Conservation (phyloP, 371 early-diverging fungal species). For the Agmasoma carcini region DNA sequence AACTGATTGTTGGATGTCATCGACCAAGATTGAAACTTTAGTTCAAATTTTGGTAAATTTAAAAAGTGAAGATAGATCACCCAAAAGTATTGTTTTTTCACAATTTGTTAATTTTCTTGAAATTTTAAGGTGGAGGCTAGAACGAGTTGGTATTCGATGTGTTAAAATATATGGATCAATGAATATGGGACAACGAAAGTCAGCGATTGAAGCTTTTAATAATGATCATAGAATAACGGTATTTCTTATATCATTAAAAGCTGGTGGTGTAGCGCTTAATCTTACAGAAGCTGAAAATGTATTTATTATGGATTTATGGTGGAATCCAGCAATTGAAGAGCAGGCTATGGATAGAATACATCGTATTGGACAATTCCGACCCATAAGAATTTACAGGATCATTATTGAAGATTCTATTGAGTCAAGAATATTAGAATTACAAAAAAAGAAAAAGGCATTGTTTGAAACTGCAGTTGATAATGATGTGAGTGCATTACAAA, state of each 20-base stretch:
- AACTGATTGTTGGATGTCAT: constrained; percentile 27
- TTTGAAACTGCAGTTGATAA: constrained; percentile 72
- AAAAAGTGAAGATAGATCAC: constrained; percentile 62
- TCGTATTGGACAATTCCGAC: constrained; percentile 67
- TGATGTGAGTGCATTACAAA: constrained; percentile 31
- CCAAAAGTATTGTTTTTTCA: constrained; percentile 70
- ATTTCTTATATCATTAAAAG: constrained; percentile 66
- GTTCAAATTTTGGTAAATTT: constrained; percentile 68
- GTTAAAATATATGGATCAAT: constrained; percentile 80
- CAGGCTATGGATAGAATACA: constrained; percentile 74
- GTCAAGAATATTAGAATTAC: constrained; percentile 70
- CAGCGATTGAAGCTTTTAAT: constrained; percentile 62
- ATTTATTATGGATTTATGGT: constrained; percentile 72
- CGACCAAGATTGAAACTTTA: constrained; percentile 71
- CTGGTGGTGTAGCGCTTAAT: constrained; percentile 86
- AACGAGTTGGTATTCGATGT: constrained; percentile 70
- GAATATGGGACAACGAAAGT: constrained; percentile 65
- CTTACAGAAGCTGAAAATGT: constrained; percentile 77
- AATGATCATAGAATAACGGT: constrained; percentile 59
- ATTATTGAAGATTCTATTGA: constrained; percentile 87
- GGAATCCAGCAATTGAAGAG: constrained; percentile 72
- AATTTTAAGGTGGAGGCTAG: constrained; percentile 75
- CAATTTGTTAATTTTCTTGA: constrained; percentile 81
- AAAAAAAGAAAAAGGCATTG: constrained; percentile 77
- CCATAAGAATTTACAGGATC: constrained; percentile 50